phyloP scores from a whole-genome alignment of 176 grass and related monocot species.

The Triticum timopheevii region DNA sequence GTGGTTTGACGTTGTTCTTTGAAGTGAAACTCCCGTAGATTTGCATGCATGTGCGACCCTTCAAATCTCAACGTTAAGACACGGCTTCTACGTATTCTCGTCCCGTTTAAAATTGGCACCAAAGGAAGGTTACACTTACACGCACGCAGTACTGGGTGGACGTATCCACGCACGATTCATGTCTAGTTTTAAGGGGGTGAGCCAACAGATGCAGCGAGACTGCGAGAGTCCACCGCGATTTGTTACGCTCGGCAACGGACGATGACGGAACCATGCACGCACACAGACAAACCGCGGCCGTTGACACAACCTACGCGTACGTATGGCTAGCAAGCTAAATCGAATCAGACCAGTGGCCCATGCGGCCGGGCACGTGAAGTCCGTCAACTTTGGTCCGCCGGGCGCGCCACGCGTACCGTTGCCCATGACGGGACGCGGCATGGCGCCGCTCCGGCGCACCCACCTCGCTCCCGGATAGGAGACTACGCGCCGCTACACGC shows the following conservation, averaged over 20 bases:
- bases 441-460: neutral
- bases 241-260: neutral
- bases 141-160: no score
- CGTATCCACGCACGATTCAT: no score
- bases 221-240: neutral
- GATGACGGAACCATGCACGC: neutral
- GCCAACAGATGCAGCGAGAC: no score
- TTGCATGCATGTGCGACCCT: no score
- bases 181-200: no score
- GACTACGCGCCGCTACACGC: neutral
- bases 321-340: neutral
- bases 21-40: no score
- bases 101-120: no score
- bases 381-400: neutral
- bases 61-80: no score
- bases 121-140: no score
- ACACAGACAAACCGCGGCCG: conserved; percentile 26
- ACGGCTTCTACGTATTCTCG: no score
- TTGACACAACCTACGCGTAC: neutral
- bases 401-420: conserved; percentile 23
- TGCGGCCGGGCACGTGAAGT: conserved; percentile 16
- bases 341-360: neutral
- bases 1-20: no score
- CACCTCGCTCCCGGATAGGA: neutral
- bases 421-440: neutral